phyloP scores from a whole-genome alignment of 1,284 basidiomycete genomes.

The Phylloboletellus chloephorus region DNA sequence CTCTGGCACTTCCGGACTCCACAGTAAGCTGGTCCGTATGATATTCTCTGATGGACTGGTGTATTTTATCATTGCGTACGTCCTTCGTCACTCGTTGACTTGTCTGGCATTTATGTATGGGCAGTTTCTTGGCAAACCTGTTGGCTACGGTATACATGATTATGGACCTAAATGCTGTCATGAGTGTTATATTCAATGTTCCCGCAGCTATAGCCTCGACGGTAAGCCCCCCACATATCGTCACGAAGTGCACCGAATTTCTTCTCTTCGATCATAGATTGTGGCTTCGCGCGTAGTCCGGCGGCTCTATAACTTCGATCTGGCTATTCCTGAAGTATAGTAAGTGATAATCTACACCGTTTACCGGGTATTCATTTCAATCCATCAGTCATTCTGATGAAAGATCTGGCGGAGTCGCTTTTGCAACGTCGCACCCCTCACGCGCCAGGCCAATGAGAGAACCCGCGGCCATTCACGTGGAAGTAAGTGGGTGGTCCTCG shows the following conservation, averaged over 20 bases:
- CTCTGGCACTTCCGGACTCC: conserved; percentile 16
- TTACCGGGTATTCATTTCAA: conserved; percentile 4
- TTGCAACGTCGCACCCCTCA: conserved; percentile 22
- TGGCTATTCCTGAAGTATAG: conserved; percentile 52
- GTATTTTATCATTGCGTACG: conserved; percentile 33
- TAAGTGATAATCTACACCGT: conserved; percentile 30
- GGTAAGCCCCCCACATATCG: conserved; percentile 21
- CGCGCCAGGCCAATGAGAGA: conserved; percentile 14
- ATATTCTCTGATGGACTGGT: conserved; percentile 32
- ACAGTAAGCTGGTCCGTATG: conserved; percentile 28
- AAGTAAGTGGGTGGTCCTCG: conserved; percentile 20
- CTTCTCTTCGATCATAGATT: conserved; percentile 40
- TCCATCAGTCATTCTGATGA: conserved; percentile 27
- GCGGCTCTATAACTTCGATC: conserved; percentile 55
- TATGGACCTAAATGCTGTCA: conserved; percentile 29
- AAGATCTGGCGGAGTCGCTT: conserved; percentile 30
- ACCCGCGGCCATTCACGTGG: conserved; percentile 32
- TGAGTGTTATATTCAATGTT: conserved; percentile 35
- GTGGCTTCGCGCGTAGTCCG: conserved; percentile 68
- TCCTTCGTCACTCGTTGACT: background rate
- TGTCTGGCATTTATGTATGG: background rate
- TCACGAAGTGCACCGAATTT: background rate
- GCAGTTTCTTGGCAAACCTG: conserved; percentile 32
- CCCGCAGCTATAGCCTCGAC: conserved; percentile 40
- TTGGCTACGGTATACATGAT: conserved; percentile 34